Base-by-base conservation (phyloP, 352 stramenopile species). In the Globisporangium nodosum region DNA sequence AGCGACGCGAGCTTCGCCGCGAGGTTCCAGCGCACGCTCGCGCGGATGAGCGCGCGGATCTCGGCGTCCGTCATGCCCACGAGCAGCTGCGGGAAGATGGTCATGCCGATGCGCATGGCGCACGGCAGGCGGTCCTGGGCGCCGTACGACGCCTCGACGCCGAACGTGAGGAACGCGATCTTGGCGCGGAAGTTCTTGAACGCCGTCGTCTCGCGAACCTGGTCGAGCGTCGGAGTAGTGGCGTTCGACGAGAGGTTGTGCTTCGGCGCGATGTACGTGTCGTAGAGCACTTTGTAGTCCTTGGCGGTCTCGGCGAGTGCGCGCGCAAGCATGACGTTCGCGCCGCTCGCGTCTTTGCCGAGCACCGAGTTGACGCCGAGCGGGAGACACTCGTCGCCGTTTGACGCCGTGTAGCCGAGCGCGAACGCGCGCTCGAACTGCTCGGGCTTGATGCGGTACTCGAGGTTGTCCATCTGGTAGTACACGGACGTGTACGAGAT, bases 151-250 rank as follows among this genome's bases (percentile, higher is more conserved):
- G 53, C 69, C 57, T 87, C 76, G 2, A 85, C 57, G 0, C 69
- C 68, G 50, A 68, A 81, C 9, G 68, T 52, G 24, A 87, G 65
- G 66, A 83, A 85, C 0, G 52, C 52, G 6, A 87, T 62, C 58
- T 85, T 83, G 55, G 77, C 74, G 13, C 70, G 70, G 61, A 87
- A 87, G 69, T 87, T 87, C 55, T 72, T 56, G 66, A 64, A 87
- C 57, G 69, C 69, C 5, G 59, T 50, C 1, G 64, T 80, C 51
- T 69, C 54, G 56, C 85, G 80, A 27, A 76, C 64, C 33, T 75
- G 63, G 47, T 66, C 64, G 5, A 79, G 63, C 30, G 63, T 50
- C 21, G 64, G 52, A 40, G 50, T 60, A 11, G 45, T 39, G 8
- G 33, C 20, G 18, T 37, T 54, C 46, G 31, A 30, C 54, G 59